Base-by-base conservation (phyloP, 1,284 basidiomycete species). In the Golubevia pallescens region DNA sequence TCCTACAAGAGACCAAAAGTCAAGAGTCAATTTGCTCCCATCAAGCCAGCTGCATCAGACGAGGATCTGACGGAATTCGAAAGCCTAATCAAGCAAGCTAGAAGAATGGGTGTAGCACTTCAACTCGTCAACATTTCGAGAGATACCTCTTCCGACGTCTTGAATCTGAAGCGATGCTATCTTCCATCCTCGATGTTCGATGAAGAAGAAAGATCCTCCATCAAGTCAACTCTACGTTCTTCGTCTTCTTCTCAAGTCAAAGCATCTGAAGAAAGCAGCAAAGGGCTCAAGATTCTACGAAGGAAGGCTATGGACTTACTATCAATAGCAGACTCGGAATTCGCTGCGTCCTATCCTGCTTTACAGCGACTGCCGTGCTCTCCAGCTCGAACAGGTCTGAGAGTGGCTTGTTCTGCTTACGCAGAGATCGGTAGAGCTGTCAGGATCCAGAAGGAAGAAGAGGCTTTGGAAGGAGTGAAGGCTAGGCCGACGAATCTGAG, bases 71-170 rank as follows among this genome's bases (percentile, higher is more conserved):
- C 54, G 10, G 63, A 68, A 23, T 24, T 71, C 23, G 67, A 71
- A 20, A 23, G 52, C 1, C 42, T 80, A 19, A 63, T 80, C 7
- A 68, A 70, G 63, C 64, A 80, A 20, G 78, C 78, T 4, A 52
- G 78, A 20, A 61, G 73, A 3, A 80, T 80, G 77, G 78, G 78
- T n/a, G 78, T 80, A 24, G 69, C 74, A 57, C 65, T 80, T 20
- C 78, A 80, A 64, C 67, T 80, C 13, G 71, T 80, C 73, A 80
- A 80, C 58, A 77, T 80, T 52, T 76, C 78, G 1, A 67, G 78
- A 38, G 78, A 80, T 48, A 69, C 79, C 5, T 67, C 79, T 4
- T 68, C 72, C 5, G 78, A 80, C 38, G 62, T 76, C 28, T 54
- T 69, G 34, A 68, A 70, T 19, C 57, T 80, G 56, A 60, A 66